phyloP scores from a whole-genome alignment of 2,329 filamentous ascomycete genomes.

The Aspergillus pseudoterreus region DNA sequence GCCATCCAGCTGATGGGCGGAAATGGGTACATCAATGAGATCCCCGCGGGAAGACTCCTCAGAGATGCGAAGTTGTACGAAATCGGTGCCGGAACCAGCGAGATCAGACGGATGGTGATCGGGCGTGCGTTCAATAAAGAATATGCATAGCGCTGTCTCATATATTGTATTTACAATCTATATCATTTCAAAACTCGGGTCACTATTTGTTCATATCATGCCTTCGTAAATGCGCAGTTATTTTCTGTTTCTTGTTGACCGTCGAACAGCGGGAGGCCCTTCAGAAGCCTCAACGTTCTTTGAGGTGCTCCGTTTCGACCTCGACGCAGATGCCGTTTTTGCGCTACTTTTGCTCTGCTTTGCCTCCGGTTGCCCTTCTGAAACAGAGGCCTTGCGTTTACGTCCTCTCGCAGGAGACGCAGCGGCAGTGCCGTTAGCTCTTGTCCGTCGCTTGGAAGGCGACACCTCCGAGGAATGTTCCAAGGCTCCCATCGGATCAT shows the following conservation, averaged over 20 bases:
- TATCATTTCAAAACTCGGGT: neutral
- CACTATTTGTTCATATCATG: conserved; percentile 13
- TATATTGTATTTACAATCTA: conserved; percentile 5
- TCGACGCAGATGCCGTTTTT: conserved; percentile 3
- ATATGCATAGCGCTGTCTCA: conserved; percentile 46
- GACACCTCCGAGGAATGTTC: neutral
- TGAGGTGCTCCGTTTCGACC: conserved; percentile 23
- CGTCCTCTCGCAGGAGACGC: conserved; percentile 9
- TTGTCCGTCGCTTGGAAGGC: neutral
- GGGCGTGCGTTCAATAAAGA: conserved; percentile 88
- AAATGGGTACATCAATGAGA: conserved; percentile 95
- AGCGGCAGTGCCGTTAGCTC: neutral
- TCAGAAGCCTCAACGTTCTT: conserved; percentile 14
- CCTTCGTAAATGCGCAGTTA: conserved; percentile 6
- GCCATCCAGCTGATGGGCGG: conserved; percentile 90
- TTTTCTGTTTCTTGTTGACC: conserved; percentile 27
- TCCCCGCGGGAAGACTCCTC: conserved; percentile 80
- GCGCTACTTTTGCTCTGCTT: neutral
- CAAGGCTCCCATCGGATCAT: conserved; percentile 2
- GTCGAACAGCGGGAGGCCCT: conserved; percentile 17
- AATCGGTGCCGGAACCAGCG: conserved; percentile 93
- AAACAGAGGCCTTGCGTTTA: conserved; percentile 22
- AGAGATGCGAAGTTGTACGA: conserved; percentile 83
- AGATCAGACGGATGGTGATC: conserved; percentile 91
- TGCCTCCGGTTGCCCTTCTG: conserved; percentile 1